A percentile compares a stretch with the other conserved stretches of the same genome.
Conservation (phyloP, 148 eudicot genomes). For the Gaultheria prostrata region DNA sequence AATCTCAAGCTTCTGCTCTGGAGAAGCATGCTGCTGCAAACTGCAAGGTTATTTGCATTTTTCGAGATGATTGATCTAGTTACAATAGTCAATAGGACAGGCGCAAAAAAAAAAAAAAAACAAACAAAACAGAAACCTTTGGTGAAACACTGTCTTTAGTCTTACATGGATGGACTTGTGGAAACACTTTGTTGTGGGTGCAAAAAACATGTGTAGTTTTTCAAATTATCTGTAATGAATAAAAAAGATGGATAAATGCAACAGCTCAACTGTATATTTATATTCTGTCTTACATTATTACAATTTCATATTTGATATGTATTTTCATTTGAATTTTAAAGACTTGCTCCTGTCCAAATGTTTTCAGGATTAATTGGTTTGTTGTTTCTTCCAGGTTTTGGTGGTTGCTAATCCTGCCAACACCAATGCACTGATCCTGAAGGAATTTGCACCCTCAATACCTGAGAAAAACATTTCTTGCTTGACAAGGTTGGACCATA, state of each 20-base stretch:
- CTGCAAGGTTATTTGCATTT: conserved; percentile 67
- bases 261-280: neutral
- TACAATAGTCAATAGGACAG: neutral
- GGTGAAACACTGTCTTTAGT: too few species aligned
- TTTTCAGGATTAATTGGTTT: conserved; percentile 5
- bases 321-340: neutral
- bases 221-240: neutral
- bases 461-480: conserved; percentile 89
- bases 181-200: neutral
- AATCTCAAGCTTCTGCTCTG: conserved; percentile 92
- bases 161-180: neutral
- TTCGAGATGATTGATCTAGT: neutral
- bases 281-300: neutral
- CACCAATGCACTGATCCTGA: conserved; percentile 94
- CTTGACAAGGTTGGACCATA: conserved; percentile 94
- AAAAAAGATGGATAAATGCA: neutral
- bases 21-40: conserved; percentile 95
- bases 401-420: conserved; percentile 99
- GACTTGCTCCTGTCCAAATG: neutral
- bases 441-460: conserved; percentile 97
- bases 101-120: neutral
- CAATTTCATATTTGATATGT: neutral
- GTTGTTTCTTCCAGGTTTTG: conserved; percentile 55
- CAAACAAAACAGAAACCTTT: too few species aligned
- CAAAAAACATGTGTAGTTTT: neutral